These are phyloP conservation scores for Barnettozyma californica DNA, from an alignment of 805 yeast genomes.

Conservation along the genomic window DNA sequence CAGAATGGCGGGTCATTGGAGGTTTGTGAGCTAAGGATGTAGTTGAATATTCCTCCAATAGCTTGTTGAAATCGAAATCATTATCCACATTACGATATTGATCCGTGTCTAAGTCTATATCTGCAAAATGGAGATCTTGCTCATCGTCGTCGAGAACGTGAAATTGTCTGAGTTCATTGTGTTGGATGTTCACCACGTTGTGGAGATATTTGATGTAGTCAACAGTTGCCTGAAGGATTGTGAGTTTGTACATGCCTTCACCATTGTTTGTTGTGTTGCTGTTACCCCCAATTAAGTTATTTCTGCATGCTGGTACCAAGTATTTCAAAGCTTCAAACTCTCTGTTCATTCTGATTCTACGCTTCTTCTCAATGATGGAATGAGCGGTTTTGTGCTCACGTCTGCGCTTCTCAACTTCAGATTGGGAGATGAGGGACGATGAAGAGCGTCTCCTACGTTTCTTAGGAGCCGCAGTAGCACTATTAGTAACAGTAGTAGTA, in stretches of 20 bases:
- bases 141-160: constrained; percentile 13
- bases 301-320: constrained; percentile 73
- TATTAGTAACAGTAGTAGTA: background rate
- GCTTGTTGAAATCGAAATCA: constrained; percentile 43
- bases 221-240: constrained; percentile 76
- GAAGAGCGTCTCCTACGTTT: constrained; percentile 24
- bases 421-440: constrained; percentile 21
- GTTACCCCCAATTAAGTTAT: constrained; percentile 17
- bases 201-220: constrained; percentile 73
- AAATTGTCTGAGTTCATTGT: constrained; percentile 33
- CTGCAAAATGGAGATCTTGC: constrained; percentile 37
- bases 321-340: constrained; percentile 79
- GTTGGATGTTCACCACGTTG: constrained; percentile 47
- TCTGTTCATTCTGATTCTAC: constrained; percentile 73
- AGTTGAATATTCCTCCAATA: constrained; percentile 15
- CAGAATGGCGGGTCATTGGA: constrained; percentile 5
- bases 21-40: background rate
- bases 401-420: constrained; percentile 35
- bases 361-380: constrained; percentile 72
- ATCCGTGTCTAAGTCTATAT: constrained; percentile 53
- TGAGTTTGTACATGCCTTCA: constrained; percentile 74
- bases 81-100: constrained; percentile 52
- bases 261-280: constrained; percentile 18
- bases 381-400: constrained; percentile 55
- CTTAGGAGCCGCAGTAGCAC: constrained; percentile 9